Percentiles rank a stretch among this genome's conserved stretches.
phyloP scores from a whole-genome alignment of 176 grass and related monocot species.

The Elymus sibiricus region DNA sequence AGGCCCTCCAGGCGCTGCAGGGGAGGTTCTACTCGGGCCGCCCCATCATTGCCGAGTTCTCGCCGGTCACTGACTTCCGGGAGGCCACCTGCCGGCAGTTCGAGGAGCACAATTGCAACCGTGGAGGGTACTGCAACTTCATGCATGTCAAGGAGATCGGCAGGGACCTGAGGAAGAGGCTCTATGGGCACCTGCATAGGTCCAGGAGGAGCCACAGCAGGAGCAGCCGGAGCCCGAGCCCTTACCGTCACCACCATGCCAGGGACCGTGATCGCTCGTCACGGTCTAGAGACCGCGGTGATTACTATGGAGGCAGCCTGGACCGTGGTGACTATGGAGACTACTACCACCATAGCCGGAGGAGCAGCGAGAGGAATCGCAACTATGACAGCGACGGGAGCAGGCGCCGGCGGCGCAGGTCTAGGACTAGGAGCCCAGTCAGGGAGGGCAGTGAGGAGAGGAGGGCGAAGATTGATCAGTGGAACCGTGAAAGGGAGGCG shows the following conservation, averaged over 20 bases:
- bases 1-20: conserved; percentile 67
- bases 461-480: conserved; percentile 79
- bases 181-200: conserved; percentile 45
- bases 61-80: conserved; percentile 87
- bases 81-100: conserved; percentile 91
- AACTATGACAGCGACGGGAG: conserved; percentile 52
- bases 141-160: conserved; percentile 90
- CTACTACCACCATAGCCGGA: conserved; percentile 19
- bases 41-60: conserved; percentile 93
- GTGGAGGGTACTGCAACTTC: conserved; percentile 95
- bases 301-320: conserved; percentile 14
- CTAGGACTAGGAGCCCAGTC: conserved; percentile 43
- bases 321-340: not conserved
- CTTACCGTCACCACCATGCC: conserved; percentile 27
- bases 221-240: conserved; percentile 62
- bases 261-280: conserved; percentile 34
- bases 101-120: conserved; percentile 92
- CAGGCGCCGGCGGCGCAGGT: conserved; percentile 42
- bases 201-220: conserved; percentile 44
- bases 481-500: conserved; percentile 76
- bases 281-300: conserved; percentile 27
- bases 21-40: conserved; percentile 85
- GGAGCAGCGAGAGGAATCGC: conserved; percentile 53
- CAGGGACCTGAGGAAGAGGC: conserved; percentile 59
- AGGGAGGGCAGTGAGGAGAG: conserved; percentile 85